phyloP scores from a whole-genome alignment of 2,329 filamentous ascomycete genomes.

The Cadophora sp. region DNA sequence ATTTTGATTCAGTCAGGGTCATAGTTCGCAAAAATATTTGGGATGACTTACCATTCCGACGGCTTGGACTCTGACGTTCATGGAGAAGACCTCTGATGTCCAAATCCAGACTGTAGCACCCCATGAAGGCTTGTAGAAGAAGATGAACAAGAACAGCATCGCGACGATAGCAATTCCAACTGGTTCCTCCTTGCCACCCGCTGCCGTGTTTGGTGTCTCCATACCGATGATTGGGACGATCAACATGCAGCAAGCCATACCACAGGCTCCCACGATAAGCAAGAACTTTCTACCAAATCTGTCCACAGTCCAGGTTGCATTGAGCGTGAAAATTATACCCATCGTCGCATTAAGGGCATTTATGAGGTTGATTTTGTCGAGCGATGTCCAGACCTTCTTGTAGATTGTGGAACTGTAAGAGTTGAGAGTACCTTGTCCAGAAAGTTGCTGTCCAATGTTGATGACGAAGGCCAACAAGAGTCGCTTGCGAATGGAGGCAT shows the following conservation, averaged over 20 bases:
- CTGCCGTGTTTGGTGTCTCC: conserved; percentile 59
- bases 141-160: conserved; percentile 70
- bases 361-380: conserved; percentile 70
- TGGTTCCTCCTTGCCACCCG: conserved; percentile 60
- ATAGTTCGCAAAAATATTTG: conserved; percentile 20
- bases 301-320: conserved; percentile 76
- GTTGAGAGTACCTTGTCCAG: conserved; percentile 76
- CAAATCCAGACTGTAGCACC: conserved; percentile 75
- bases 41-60: conserved; percentile 62
- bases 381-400: conserved; percentile 69
- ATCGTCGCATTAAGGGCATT: conserved; percentile 78
- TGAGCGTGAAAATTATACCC: conserved; percentile 75
- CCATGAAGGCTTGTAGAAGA: conserved; percentile 75
- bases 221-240: conserved; percentile 65
- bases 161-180: conserved; percentile 74
- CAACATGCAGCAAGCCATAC: conserved; percentile 75
- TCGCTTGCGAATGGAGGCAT: conserved; percentile 71
- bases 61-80: conserved; percentile 75
- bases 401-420: conserved; percentile 77
- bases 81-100: conserved; percentile 73
- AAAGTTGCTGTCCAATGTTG: conserved; percentile 75
- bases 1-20: neutral
- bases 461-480: conserved; percentile 69
- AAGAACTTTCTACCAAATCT: conserved; percentile 74
- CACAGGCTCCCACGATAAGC: conserved; percentile 70